Base-by-base conservation (phyloP, 106 monocot genomes). In the Gastrodia elata region DNA sequence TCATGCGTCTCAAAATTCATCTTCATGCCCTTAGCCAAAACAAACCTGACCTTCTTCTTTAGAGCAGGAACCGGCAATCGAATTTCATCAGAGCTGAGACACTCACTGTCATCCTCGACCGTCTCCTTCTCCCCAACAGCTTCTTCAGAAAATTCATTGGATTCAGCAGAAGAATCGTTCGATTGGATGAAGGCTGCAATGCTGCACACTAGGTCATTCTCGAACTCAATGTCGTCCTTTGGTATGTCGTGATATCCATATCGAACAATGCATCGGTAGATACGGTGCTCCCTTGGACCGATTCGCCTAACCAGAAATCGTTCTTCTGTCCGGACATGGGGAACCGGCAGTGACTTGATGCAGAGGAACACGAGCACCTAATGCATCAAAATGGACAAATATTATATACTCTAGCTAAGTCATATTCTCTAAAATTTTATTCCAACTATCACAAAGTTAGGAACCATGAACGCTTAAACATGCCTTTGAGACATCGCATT, bases 311-410 rank as follows among this genome's bases (percentile, higher is more conserved):
- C 84, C 6, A 97, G 86, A 76, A 92, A 97, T 25, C 97, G 70
- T 44, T 97, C 92, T 27, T 86, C 83, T 0, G 84, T 81, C 8
- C 52, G 74, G 16, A 97, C 90, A 28, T 84, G 82, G 6, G 97
- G 97, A 32, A 93, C 86, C 0, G 87, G 92, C 44, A 97, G 84
- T 2, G 88, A 88, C 71, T 97, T 97, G 79, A 97, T 75, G 76
- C 92, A 97, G 8, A 97, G 86, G 77, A 97, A 97, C 27, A 97
- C 84, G 14, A 97, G 88, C 1, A 97, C 97, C 97, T 97, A 84
- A 4, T 28, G 5, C 15, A 35, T 58, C 8, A 58, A 8, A 4
- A 58, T 2, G 10, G 2, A 46, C 18, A 18, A 46, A 46, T 46
- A 46, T 0, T 13, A 41, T 15, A 11, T 16, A 2, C 15, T 11